Conservation (phyloP, 2,329 filamentous ascomycete genomes). For the Aureobasidium melanogenum region DNA sequence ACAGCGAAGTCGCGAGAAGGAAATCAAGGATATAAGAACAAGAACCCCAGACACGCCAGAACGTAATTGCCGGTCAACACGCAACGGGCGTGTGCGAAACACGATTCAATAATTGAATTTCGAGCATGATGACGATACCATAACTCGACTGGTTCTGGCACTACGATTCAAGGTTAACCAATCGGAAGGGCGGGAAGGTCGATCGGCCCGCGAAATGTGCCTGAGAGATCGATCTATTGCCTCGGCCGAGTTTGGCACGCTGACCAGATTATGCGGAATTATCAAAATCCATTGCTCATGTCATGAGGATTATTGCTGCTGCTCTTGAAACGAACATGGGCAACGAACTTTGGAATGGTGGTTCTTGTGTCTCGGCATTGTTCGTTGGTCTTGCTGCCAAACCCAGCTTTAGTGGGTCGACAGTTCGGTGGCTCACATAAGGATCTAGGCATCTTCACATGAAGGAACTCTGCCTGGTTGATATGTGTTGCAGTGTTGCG, state of each 20-base stretch:
- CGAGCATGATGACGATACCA: conserved; percentile 1
- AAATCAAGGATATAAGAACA: background rate
- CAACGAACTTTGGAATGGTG: too few relatives aligned
- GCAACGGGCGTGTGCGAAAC: background rate
- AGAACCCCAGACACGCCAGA: background rate
- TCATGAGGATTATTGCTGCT: background rate
- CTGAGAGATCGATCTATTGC: background rate
- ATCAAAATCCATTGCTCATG: background rate
- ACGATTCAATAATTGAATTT: background rate
- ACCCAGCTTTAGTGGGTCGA: background rate
- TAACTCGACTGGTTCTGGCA: background rate
- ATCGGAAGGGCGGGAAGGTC: background rate
- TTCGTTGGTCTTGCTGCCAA: background rate
- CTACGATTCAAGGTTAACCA: background rate
- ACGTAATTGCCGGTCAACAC: background rate
- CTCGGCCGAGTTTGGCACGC: background rate
- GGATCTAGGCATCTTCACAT: too few relatives aligned
- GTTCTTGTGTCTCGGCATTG: background rate
- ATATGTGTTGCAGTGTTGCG: background rate
- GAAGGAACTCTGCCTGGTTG: background rate
- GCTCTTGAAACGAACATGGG: background rate
- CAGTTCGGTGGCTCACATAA: background rate
- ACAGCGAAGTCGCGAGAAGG: background rate
- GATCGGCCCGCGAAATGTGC: background rate
- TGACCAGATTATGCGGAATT: background rate